These are phyloP conservation scores for Tremellales sp. DNA, from an alignment of 1,284 basidiomycete species.

Conservation along the genomic window DNA sequence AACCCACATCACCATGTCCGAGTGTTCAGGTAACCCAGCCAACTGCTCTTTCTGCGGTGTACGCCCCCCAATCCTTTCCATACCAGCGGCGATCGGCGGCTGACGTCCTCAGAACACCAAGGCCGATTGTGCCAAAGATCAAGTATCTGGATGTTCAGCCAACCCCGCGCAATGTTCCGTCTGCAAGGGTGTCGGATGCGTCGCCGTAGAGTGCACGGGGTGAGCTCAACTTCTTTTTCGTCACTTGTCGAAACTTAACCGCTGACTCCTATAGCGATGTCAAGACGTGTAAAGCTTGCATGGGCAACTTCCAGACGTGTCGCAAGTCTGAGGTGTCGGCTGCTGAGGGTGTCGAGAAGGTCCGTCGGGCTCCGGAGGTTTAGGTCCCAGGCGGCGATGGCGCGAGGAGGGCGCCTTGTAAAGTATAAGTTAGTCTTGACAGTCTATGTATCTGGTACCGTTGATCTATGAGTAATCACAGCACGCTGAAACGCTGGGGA, in stretches of 20 bases:
- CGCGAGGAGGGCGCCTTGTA: background rate
- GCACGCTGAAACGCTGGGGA: background rate
- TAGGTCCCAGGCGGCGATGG: constrained; percentile 2
- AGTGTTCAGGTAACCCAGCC: constrained; percentile 42
- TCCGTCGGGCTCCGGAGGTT: constrained; percentile 17
- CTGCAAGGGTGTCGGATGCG: constrained; percentile 40
- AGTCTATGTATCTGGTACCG: background rate
- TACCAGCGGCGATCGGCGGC: background rate
- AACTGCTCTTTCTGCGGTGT: constrained; percentile 45
- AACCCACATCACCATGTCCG: constrained; percentile 18
- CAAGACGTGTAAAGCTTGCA: constrained; percentile 40
- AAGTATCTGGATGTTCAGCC: constrained; percentile 39
- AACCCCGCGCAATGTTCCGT: constrained; percentile 33
- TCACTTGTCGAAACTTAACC: too few species aligned
- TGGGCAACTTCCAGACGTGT: constrained; percentile 35
- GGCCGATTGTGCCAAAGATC: constrained; percentile 37
- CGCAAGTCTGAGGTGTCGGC: constrained; percentile 35
- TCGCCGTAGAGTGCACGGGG: constrained; percentile 44
- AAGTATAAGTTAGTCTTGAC: background rate
- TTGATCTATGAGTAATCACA: background rate
- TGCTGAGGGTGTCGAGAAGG: constrained; percentile 39
- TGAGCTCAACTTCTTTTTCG: constrained; percentile 16
- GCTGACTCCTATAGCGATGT: constrained; percentile 31
- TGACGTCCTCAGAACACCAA: constrained; percentile 11
- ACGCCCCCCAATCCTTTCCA: constrained; percentile 11